A percentile compares a stretch with the other conserved stretches of the same genome.
Evolutionary conservation across 73 alveolate species (phyloP).

Genomic region (Strombidium stylifer): DNA sequence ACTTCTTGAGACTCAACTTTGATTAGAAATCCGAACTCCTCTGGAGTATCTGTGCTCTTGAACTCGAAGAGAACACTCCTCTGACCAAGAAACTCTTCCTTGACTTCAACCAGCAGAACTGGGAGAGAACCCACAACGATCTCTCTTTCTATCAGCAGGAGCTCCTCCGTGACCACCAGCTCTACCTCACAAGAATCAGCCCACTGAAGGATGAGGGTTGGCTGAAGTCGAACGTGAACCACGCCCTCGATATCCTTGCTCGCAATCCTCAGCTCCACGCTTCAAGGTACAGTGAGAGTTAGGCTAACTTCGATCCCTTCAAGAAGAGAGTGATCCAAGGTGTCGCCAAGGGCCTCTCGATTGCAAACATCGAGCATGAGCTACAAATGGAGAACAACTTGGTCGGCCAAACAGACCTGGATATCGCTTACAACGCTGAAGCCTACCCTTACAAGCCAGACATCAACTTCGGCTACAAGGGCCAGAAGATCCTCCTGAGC

Average conservation of each 20-base stretch:
- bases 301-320: constrained; percentile 17
- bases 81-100: not conserved
- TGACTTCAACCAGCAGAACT: not conserved
- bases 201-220: constrained; percentile 23
- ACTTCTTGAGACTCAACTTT: not conserved
- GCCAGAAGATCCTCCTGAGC: constrained; percentile 4
- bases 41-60: constrained; percentile 12
- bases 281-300: not conserved
- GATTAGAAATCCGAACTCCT: constrained; percentile 1
- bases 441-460: constrained; percentile 32
- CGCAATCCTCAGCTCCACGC: not conserved
- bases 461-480: constrained; percentile 16
- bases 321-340: constrained; percentile 17
- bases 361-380: constrained; percentile 11
- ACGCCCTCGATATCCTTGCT: no score
- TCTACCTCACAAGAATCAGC: no score
- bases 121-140: constrained; percentile 17
- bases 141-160: not conserved
- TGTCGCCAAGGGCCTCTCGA: constrained; percentile 4
- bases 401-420: not conserved
- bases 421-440: not conserved
- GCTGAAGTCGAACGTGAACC: not conserved
- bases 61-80: not conserved
- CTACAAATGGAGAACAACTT: constrained; percentile 10
- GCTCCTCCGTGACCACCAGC: constrained; percentile 6